Base-by-base conservation (phyloP, 345 rosid species). In the Salix suchowensis region DNA sequence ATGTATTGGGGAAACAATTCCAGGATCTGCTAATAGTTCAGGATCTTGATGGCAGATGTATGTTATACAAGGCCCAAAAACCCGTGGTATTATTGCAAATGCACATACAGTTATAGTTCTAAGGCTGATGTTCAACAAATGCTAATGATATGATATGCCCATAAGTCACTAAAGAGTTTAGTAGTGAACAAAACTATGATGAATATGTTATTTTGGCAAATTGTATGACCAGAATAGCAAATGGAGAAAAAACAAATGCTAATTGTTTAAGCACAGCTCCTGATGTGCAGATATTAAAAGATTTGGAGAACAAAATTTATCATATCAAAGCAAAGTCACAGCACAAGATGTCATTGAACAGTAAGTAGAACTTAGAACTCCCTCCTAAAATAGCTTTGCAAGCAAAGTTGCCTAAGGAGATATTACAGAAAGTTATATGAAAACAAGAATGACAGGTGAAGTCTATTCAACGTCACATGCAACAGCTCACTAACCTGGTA, bases 401-500 rank as follows among this genome's bases (percentile, higher is more conserved):
- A n/a, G 12, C n/a, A 48, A 58, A 23, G 36, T 9, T 55, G 68
- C 30, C 30, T 12, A 4, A 23, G 74, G 32, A 37, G 15, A 65
- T 34, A 34, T 32, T 34, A 77, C 30, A 28, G 36, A 21, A n/a
- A 67, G n/a, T 32, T 50, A 67, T 6, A 39, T 16, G 68, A 23
- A 55, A 23, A 48, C 36, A 52, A 21, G 8, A 70, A 28, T 26
- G 12, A 52, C 37, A 80, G 58, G 2, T 58, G 13, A 37, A 73
- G 24, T 36, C 26, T n/a, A 82, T 32, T 46, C 26, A 73, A 78
- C 26, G 68, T 52, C 64, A 74, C 55, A 72, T 70, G 16, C 34
- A 65, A 50, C 2, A 60, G 68, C 77, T 39, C 61, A 82, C 87
- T 79, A 50, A 95, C 98, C 92, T 89, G 76, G 87, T 85, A 75